Evolutionary conservation across 108 stramenopile genomes (phyloP).

Genomic region (Chaetoceros tenuissimus): DNA sequence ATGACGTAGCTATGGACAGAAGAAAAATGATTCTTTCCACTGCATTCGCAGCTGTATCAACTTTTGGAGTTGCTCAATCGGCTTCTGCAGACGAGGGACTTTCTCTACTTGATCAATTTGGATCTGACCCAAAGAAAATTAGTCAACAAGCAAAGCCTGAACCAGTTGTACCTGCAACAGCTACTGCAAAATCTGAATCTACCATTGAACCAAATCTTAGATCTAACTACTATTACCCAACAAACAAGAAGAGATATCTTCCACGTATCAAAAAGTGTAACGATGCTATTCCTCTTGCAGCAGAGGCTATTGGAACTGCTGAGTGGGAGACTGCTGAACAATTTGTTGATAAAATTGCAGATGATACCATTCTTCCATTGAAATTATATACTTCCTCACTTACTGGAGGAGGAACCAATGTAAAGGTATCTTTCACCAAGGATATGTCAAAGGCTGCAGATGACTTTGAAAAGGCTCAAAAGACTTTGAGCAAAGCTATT

Average conservation of each 20-base stretch:
- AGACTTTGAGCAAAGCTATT: constrained; percentile 46
- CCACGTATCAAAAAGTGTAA: constrained; percentile 75
- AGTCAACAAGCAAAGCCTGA: constrained; percentile 9
- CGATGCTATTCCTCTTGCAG: constrained; percentile 59
- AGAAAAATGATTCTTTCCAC: too few species aligned
- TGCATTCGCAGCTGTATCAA: too few species aligned
- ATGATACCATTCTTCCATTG: constrained; percentile 78
- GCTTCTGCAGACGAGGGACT: neutral
- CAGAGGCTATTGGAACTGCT: constrained; percentile 38
- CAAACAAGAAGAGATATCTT: constrained; percentile 68
- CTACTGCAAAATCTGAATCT: constrained; percentile 31
- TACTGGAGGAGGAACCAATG: constrained; percentile 63
- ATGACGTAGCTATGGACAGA: too few species aligned
- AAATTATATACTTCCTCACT: constrained; percentile 69
- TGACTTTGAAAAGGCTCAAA: constrained; percentile 56
- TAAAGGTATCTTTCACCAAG: constrained; percentile 67
- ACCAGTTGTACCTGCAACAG: constrained; percentile 6
- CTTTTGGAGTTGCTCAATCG: too few species aligned
- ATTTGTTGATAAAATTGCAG: constrained; percentile 67
- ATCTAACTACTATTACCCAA: constrained; percentile 69
- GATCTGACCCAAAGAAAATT: constrained; percentile 61
- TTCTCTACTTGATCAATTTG: constrained; percentile 60
- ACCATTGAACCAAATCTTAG: constrained; percentile 69
- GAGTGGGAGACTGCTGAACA: constrained; percentile 57
- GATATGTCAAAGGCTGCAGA: constrained; percentile 55